phyloP scores from a whole-genome alignment of 352 stramenopile species.

The Globisporangium spinosum region DNA sequence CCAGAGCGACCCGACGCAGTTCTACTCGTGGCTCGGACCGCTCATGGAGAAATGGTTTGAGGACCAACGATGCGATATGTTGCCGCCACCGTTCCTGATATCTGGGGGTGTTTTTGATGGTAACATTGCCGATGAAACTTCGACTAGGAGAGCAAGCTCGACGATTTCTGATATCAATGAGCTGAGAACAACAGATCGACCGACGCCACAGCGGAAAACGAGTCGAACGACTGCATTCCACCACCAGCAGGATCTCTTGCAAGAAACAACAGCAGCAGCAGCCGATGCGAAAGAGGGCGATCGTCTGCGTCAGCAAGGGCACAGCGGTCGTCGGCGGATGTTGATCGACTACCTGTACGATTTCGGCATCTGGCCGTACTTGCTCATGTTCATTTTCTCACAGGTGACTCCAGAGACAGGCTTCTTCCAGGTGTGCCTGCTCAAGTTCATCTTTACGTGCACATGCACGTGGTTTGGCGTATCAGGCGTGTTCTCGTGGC shows the following conservation, averaged over 20 bases:
- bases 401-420: conserved; percentile 32
- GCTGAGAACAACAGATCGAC: not conserved
- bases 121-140: not conserved
- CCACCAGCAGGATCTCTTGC: conserved; percentile 6
- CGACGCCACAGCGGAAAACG: not conserved
- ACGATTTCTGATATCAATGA: conserved; percentile 10
- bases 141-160: not conserved
- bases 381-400: conserved; percentile 54
- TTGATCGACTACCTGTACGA: conserved; percentile 66
- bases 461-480: conserved; percentile 65
- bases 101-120: not conserved
- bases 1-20: conserved; percentile 60
- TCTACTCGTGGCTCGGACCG: conserved; percentile 68
- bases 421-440: conserved; percentile 42
- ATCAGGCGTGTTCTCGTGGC: conserved; percentile 47
- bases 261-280: not conserved
- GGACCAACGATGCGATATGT: conserved; percentile 30
- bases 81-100: conserved; percentile 33
- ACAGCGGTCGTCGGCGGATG: conserved; percentile 12
- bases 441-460: conserved; percentile 76
- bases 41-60: conserved; percentile 69
- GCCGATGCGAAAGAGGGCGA: conserved; percentile 8
- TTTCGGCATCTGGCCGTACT: conserved; percentile 70
- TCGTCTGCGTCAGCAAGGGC: not conserved
- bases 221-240: conserved; percentile 14